Evolutionary conservation across 225 moss, liverwort and hornwort species (phyloP).

Genomic region (Marchantia paleacea): DNA sequence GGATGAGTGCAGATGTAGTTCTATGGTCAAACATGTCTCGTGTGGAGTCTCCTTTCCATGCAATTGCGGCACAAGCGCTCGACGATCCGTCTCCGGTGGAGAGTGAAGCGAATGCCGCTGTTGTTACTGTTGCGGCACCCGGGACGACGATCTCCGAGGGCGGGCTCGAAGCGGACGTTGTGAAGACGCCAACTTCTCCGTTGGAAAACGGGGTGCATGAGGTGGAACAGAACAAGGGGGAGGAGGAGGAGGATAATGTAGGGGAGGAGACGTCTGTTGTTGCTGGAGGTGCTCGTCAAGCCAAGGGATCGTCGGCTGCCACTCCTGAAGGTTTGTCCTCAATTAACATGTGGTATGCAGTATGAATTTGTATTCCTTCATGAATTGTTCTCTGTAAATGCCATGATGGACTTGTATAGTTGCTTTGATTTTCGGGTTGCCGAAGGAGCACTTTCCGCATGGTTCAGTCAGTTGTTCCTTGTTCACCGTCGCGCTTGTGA

Average conservation of each 20-base stretch:
- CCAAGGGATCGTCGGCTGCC: conserved; percentile 21
- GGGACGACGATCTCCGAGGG: conserved; percentile 10
- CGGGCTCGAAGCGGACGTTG: conserved; percentile 16
- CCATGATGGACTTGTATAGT: not conserved
- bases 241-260: conserved; percentile 23
- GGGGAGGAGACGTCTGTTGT: conserved; percentile 5
- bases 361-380: not conserved
- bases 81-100: conserved; percentile 21
- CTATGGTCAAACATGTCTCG: conserved; percentile 34
- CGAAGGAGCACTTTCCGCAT: too few relatives aligned
- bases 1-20: conserved; percentile 28
- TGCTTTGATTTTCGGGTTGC: not conserved
- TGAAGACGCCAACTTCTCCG: conserved; percentile 10
- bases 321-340: conserved; percentile 32
- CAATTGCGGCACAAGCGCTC: conserved; percentile 43
- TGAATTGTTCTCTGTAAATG: not conserved
- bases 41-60: conserved; percentile 46
- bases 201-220: conserved; percentile 8
- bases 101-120: not conserved
- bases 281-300: conserved; percentile 22
- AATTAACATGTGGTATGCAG: not conserved
- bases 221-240: conserved; percentile 10
- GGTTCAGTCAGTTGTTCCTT: not conserved
- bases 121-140: not conserved
- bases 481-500: not conserved